Evolutionary conservation across 1,284 basidiomycete species (phyloP), one percentile per base, ranked within the genome.

Genomic region (Cutaneotrichosporon mucoides): DNA sequence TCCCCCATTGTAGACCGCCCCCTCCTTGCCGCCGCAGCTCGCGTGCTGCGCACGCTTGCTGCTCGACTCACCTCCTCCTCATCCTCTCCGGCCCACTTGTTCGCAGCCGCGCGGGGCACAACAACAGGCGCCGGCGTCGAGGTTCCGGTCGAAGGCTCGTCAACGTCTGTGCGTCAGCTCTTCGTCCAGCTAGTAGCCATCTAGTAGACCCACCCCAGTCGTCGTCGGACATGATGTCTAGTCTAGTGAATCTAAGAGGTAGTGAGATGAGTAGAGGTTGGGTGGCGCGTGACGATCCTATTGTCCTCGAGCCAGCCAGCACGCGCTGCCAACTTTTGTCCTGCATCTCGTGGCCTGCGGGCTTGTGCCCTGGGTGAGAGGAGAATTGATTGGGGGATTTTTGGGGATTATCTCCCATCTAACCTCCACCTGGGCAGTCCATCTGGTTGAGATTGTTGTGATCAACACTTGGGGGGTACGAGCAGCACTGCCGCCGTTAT

Each of bases 31-130:
- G 24, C 24, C 24, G 24, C n/a, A n/a, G n/a, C 24, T 24, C 24
- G 24, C 24, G 24, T 24, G 24, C 24, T 24, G 52, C 37, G 16
- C 16, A 41, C 4, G 9, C n/a, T 37, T 6, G 5, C 37, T 13
- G 9, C 40, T n/a, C 82, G 83, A 53, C 85, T 84, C 1, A 67
- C 68, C 40, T 87, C 87, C 3, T 92, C 90, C 70, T 90, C 89
- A 70, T 95, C 92, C 77, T 95, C 92, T 55, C 88, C 92, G 62
- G 86, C 88, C 78, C 88, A 89, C 68, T 79, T 84, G 73, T 82
- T 84, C 62, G 79, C 78, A 34, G 79, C 80, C 37, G 38, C 35
- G 3, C 24, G 15, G 37, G 49, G 37, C 38, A 51, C 38, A 8
- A 40, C 7, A 51, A 82, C 79, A 4, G 70, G 63, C 40, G 72